A percentile compares a stretch with the other conserved stretches of the same genome.
Conservation (phyloP, 805 yeast genomes). For the Schwanniomyces yamadae region DNA sequence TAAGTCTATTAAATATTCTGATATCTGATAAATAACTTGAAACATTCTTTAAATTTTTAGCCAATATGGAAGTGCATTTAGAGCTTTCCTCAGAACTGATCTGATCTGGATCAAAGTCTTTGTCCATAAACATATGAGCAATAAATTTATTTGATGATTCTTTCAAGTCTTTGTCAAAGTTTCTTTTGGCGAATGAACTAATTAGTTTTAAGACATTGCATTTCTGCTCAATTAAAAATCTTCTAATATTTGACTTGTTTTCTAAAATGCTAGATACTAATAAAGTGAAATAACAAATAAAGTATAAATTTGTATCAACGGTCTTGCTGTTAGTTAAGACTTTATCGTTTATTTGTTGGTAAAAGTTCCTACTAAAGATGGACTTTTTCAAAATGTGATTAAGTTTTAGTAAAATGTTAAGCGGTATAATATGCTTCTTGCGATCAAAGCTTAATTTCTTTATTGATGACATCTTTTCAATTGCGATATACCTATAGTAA, state of each 20-base stretch:
- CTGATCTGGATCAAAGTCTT: constrained; percentile 1
- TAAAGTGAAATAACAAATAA: constrained; percentile 43
- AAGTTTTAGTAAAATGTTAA: constrained; percentile 26
- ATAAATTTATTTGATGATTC: constrained; percentile 15
- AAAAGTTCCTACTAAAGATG: constrained; percentile 37
- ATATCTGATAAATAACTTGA: constrained; percentile 40
- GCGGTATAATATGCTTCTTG: constrained; percentile 19
- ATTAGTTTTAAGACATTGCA: constrained; percentile 20
- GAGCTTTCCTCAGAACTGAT: constrained; percentile 1
- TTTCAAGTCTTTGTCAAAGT: constrained; percentile 15
- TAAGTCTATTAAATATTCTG: constrained; percentile 41
- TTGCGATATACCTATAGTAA: too few relatives aligned
- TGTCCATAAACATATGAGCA: constrained; percentile 7
- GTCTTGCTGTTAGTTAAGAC: constrained; percentile 32
- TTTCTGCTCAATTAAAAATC: constrained; percentile 27
- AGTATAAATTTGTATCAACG: constrained; percentile 40
- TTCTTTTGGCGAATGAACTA: constrained; percentile 5
- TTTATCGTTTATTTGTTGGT: constrained; percentile 41
- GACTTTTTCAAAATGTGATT: constrained; percentile 29
- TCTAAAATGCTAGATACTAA: constrained; percentile 34
- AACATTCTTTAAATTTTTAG: constrained; percentile 33
- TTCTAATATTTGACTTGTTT: constrained; percentile 33
- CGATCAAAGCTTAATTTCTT: too few relatives aligned
- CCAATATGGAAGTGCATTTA: constrained; percentile 21
- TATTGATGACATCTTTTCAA: too few relatives aligned